phyloP scores from a whole-genome alignment of 768 basidiomycete genomes.

The Chalciporus piperatus region DNA sequence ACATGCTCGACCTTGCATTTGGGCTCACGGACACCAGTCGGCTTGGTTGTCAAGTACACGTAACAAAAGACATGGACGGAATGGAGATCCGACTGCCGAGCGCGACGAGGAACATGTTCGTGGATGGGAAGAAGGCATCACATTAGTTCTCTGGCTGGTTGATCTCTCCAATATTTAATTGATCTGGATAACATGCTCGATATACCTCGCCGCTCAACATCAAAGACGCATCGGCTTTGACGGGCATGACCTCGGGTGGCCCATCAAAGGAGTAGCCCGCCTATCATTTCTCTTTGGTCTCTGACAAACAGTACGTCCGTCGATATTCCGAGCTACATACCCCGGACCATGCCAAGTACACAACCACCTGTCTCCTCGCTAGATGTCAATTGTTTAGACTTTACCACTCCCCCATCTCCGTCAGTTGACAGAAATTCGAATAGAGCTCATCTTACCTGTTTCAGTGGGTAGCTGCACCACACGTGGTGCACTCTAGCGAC shows the following conservation, averaged over 20 bases:
- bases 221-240: background rate
- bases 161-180: background rate
- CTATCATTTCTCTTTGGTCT: background rate
- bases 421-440: no score
- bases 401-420: background rate
- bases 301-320: background rate
- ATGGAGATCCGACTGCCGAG: conserved; percentile 81
- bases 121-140: conserved; percentile 69
- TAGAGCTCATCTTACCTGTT: background rate
- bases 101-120: conserved; percentile 97
- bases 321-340: background rate
- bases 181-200: conserved; percentile 11
- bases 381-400: no score
- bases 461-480: background rate
- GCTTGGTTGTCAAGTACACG: conserved; percentile 72
- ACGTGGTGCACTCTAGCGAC: no score
- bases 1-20: conserved; percentile 98
- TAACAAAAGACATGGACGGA: conserved; percentile 82
- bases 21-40: conserved; percentile 92
- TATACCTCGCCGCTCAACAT: conserved; percentile 14
- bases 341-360: background rate
- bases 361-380: background rate
- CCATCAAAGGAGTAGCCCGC: background rate
- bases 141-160: conserved; percentile 32
- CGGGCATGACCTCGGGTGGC: no score